Evolutionary conservation across 1,284 basidiomycete genomes (phyloP).

Genomic region (Blastosporella zonata): DNA sequence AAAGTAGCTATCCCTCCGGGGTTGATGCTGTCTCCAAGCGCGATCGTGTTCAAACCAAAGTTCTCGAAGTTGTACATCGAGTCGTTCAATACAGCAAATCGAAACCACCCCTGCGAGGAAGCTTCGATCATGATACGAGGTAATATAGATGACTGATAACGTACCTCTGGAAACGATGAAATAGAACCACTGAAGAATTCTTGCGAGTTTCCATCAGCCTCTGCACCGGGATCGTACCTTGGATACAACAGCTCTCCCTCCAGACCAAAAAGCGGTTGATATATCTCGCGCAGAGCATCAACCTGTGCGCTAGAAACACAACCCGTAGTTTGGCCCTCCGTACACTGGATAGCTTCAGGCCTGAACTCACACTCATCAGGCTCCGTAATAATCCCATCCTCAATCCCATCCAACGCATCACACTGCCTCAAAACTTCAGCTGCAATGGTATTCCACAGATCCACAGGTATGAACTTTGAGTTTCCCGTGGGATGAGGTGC

Average conservation of each 20-base stretch:
- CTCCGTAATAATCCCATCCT: slow-evolving; percentile 12
- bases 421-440: slow-evolving; percentile 10
- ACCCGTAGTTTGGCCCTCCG: neutral
- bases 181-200: neutral
- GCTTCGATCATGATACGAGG: neutral
- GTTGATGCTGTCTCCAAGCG: slow-evolving; percentile 4
- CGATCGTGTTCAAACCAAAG: slow-evolving; percentile 6
- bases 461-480: slow-evolving; percentile 1
- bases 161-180: neutral
- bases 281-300: slow-evolving; percentile 4
- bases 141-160: neutral
- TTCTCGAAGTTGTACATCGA: slow-evolving; percentile 6
- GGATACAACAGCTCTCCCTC: slow-evolving; percentile 2
- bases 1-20: slow-evolving; percentile 10
- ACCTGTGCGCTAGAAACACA: slow-evolving; percentile 5
- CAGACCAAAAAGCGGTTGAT: slow-evolving; percentile 4
- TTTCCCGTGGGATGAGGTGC: slow-evolving; percentile 1
- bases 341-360: slow-evolving; percentile 9
- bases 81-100: slow-evolving; percentile 7
- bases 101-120: slow-evolving; percentile 9
- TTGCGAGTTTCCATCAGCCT: slow-evolving; percentile 9
- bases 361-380: slow-evolving; percentile 10
- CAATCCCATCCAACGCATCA: slow-evolving; percentile 10
- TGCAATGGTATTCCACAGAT: slow-evolving; percentile 7
- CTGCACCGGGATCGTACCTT: slow-evolving; percentile 12